Evolutionary conservation across 1,139 yeast species (phyloP).

Genomic region (Debaryomycetaceae sp.): DNA sequence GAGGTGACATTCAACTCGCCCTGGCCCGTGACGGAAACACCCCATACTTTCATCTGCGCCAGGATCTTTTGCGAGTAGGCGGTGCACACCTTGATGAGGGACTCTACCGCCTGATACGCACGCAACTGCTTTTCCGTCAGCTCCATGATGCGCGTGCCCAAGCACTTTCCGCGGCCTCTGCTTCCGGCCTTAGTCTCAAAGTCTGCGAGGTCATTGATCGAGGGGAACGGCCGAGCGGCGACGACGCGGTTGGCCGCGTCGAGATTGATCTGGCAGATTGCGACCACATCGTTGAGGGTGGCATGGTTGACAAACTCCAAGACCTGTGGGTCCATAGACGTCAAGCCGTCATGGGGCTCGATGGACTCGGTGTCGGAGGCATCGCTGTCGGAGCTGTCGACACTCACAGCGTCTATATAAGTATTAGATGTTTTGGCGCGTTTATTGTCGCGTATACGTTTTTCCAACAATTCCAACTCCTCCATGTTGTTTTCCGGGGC

Average conservation of each 20-base stretch:
- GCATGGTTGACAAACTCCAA: constrained; percentile 74
- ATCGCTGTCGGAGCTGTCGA: constrained; percentile 12
- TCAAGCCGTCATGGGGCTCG: constrained; percentile 29
- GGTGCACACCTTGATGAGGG: constrained; percentile 75
- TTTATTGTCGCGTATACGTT: constrained; percentile 24
- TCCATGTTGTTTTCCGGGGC: too few species aligned
- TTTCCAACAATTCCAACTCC: constrained; percentile 31
- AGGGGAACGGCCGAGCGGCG: constrained; percentile 53
- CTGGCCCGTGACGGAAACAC: constrained; percentile 57
- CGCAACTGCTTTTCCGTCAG: constrained; percentile 57
- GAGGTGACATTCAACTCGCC: constrained; percentile 53
- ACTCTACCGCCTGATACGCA: constrained; percentile 92
- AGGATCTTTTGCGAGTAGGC: constrained; percentile 64
- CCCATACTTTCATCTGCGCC: constrained; percentile 75
- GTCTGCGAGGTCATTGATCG: constrained; percentile 47
- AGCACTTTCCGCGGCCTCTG: constrained; percentile 35
- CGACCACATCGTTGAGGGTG: constrained; percentile 63
- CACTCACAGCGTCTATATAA: constrained; percentile 3
- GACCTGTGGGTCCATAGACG: constrained; percentile 50
- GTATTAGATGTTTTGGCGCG: constrained; percentile 9
- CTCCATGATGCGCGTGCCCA: constrained; percentile 70
- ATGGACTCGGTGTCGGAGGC: constrained; percentile 29
- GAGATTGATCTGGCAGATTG: constrained; percentile 63
- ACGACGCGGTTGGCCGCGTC: constrained; percentile 56
- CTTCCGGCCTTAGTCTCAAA: constrained; percentile 20